These are phyloP conservation scores for Trichophyton schoenleinii DNA, from an alignment of 2,329 filamentous ascomycete genomes.

Conservation along the genomic window DNA sequence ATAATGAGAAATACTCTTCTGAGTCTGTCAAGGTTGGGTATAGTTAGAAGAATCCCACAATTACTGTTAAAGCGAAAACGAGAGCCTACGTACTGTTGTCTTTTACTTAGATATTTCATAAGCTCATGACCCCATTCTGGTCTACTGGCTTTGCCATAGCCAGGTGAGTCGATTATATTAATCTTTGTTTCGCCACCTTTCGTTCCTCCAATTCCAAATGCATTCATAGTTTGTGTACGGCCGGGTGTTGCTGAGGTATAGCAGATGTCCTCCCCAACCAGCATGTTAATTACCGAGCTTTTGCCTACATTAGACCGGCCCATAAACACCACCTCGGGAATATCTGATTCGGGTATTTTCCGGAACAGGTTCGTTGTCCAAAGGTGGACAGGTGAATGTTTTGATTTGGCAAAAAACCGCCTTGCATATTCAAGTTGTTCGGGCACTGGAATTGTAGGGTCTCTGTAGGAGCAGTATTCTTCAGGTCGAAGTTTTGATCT, in stretches of 20 bases:
- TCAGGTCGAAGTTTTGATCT: not conserved
- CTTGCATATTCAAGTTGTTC: conserved; percentile 35
- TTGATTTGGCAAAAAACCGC: conserved; percentile 34
- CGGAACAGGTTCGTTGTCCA: conserved; percentile 51
- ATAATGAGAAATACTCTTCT: conserved; percentile 52
- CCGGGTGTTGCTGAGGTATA: conserved; percentile 49
- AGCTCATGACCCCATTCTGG: conserved; percentile 54
- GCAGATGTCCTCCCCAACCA: conserved; percentile 42
- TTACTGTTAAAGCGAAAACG: not conserved
- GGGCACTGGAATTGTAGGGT: conserved; percentile 34
- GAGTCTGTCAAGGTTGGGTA: conserved; percentile 28
- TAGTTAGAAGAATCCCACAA: not conserved
- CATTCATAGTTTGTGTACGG: conserved; percentile 53
- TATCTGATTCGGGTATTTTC: conserved; percentile 39
- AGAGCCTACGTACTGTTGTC: conserved; percentile 41
- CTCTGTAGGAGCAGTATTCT: conserved; percentile 35
- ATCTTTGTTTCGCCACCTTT: conserved; percentile 36
- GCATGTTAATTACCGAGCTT: conserved; percentile 51
- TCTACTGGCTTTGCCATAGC: conserved; percentile 52
- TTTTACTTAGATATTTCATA: conserved; percentile 51
- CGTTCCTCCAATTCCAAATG: conserved; percentile 47
- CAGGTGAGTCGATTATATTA: conserved; percentile 58
- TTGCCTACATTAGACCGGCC: conserved; percentile 62
- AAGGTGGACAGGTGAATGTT: conserved; percentile 42
- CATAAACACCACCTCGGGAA: conserved; percentile 54